Conservation (phyloP, 176 grass and related monocot genomes). For the Stipa capillata region DNA sequence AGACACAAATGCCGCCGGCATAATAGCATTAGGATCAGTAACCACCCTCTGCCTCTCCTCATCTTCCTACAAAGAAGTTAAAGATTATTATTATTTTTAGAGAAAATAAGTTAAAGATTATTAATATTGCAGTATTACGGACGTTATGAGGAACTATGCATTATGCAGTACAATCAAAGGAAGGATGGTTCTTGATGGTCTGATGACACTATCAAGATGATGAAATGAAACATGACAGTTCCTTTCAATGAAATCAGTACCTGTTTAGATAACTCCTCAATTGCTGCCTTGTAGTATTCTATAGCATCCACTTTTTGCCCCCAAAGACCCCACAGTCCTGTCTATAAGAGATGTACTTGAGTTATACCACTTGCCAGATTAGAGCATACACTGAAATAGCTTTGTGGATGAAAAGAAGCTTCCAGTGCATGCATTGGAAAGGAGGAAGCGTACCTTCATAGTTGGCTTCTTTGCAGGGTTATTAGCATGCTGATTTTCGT, state of each 20-base stretch:
- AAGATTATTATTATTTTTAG: too few species aligned
- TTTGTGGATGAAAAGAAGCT: background rate
- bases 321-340: slow-evolving; percentile 90
- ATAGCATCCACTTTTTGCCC: slow-evolving; percentile 75
- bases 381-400: background rate
- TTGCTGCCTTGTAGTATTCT: slow-evolving; percentile 57
- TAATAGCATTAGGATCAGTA: slow-evolving; percentile 55
- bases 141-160: background rate
- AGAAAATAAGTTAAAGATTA: background rate
- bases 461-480: slow-evolving; percentile 44
- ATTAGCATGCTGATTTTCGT: slow-evolving; percentile 61
- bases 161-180: background rate
- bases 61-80: slow-evolving; percentile 47
- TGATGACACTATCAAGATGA: background rate
- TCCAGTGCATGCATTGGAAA: background rate
- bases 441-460: slow-evolving; percentile 50
- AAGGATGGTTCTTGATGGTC: background rate
- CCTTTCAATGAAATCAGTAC: slow-evolving; percentile 43
- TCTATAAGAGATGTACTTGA: slow-evolving; percentile 52
- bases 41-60: slow-evolving; percentile 69
- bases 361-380: slow-evolving; percentile 3
- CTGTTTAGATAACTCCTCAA: slow-evolving; percentile 69
- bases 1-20: slow-evolving; percentile 94
- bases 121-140: background rate
- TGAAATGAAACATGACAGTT: background rate